These are phyloP conservation scores for Fusarium aywerte DNA, from an alignment of 2,329 filamentous ascomycete genomes.

Conservation along the genomic window DNA sequence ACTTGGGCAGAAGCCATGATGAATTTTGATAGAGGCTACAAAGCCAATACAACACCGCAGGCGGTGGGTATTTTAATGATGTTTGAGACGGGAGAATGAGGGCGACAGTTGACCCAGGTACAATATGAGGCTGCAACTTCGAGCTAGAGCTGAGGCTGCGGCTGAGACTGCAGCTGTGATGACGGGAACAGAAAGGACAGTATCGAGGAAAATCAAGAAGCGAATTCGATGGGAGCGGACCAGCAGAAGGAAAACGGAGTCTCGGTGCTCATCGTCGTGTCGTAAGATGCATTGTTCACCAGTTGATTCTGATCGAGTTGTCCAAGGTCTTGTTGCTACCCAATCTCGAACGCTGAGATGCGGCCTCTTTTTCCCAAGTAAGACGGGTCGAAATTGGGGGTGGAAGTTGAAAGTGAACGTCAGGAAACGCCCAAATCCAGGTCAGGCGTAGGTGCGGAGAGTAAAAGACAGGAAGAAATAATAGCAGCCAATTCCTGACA, in stretches of 20 bases:
- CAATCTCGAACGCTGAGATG: conserved; percentile 14
- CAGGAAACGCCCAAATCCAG: conserved; percentile 25
- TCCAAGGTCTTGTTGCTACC: conserved; percentile 35
- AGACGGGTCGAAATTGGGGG: conserved; percentile 29
- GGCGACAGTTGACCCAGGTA: conserved; percentile 31
- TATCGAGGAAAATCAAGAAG: conserved; percentile 60
- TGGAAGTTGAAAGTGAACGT: conserved; percentile 23
- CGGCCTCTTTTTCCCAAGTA: conserved; percentile 27
- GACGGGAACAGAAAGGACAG: conserved; percentile 49
- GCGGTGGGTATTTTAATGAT: conserved; percentile 29
- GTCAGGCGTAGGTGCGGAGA: conserved; percentile 23
- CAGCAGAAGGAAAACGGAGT: conserved; percentile 59
- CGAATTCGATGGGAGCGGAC: conserved; percentile 65
- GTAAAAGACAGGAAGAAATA: conserved; percentile 12
- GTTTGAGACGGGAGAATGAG: conserved; percentile 31
- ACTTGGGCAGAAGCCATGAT: conserved; percentile 62
- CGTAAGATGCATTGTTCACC: conserved; percentile 52
- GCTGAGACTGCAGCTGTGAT: conserved; percentile 39
- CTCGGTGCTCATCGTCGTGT: conserved; percentile 67
- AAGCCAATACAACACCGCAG: conserved; percentile 40
- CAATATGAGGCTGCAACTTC: conserved; percentile 35
- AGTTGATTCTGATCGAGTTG: conserved; percentile 36
- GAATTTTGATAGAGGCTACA: conserved; percentile 33
- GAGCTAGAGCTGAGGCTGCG: conserved; percentile 31
- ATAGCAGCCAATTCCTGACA: conserved; percentile 17